Conservation (phyloP, 345 rosid genomes). For the Eucalyptus marginata region DNA sequence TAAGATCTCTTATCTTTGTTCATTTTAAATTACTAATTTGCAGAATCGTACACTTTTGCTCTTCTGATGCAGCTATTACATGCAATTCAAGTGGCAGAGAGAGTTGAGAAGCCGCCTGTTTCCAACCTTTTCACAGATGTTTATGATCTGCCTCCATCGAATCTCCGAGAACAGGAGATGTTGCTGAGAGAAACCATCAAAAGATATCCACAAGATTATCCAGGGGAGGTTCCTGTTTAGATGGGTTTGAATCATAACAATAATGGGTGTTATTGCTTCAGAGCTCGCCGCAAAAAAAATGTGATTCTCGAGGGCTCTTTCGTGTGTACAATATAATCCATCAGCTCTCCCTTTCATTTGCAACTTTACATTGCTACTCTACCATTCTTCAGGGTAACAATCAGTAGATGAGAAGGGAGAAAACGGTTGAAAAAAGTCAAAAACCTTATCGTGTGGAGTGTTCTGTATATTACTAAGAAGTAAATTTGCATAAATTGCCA, state of each 20-base stretch:
- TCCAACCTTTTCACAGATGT: constrained; percentile 62
- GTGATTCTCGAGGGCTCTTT: neutral
- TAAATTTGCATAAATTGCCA: neutral
- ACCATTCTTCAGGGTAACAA: neutral
- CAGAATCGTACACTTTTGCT: neutral
- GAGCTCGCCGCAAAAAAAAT: neutral
- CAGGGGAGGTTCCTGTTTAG: constrained; percentile 51
- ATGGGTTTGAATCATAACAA: neutral
- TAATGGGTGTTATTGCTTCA: neutral
- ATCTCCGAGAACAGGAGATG: constrained; percentile 62
- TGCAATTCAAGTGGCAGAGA: constrained; percentile 72
- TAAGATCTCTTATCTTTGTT: neutral
- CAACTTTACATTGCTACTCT: neutral
- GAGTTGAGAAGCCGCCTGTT: constrained; percentile 57
- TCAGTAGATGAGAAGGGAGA: neutral
- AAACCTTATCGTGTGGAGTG: neutral
- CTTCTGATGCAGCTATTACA: constrained; percentile 41
- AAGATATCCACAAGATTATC: constrained; percentile 62
- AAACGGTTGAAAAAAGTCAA: neutral
- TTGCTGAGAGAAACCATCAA: constrained; percentile 36
- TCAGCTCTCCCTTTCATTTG: neutral
- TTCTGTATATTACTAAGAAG: neutral
- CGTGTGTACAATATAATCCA: neutral
- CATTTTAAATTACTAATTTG: neutral
- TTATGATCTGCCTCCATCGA: constrained; percentile 52